These are phyloP conservation scores for Ensete glaucum DNA, from an alignment of 176 grass and related monocot species.

Conservation along the genomic window DNA sequence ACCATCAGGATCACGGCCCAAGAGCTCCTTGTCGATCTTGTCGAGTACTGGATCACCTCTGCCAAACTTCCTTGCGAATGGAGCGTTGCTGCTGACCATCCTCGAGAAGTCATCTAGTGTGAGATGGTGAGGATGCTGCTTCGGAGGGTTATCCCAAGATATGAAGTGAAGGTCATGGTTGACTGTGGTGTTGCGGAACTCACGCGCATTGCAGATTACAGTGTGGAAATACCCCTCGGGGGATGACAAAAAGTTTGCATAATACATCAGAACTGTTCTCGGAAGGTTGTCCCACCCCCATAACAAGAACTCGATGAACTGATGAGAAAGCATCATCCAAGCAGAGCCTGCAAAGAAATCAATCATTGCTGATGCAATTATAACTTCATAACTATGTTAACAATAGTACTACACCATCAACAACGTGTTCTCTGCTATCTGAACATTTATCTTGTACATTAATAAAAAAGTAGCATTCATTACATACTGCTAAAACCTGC, in stretches of 20 bases:
- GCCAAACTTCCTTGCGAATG: conserved; percentile 84
- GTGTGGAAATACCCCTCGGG: conserved; percentile 98
- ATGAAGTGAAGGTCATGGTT: conserved; percentile 98
- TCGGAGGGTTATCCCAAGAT: conserved; percentile 97
- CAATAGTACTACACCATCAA: too few species aligned
- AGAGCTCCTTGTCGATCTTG: conserved; percentile 75
- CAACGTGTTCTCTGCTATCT: too few species aligned
- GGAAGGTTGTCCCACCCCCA: conserved; percentile 99
- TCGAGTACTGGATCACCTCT: conserved; percentile 74
- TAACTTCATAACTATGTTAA: too few species aligned
- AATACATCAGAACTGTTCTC: conserved; percentile 89
- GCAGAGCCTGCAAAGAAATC: conserved; percentile 46
- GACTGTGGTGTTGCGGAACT: conserved; percentile 82
- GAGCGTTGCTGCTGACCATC: conserved; percentile 76
- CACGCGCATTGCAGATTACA: conserved; percentile 81
- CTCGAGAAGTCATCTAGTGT: conserved; percentile 45
- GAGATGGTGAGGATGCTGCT: conserved; percentile 90
- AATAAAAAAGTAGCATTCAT: too few species aligned
- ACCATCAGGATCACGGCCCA: conserved; percentile 45
- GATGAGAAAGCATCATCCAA: conserved; percentile 92
- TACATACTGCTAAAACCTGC: too few species aligned
- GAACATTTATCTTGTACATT: too few species aligned
- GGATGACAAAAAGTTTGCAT: conserved; percentile 88
- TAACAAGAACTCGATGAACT: conserved; percentile 81
- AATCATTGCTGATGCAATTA: not conserved